Evolutionary conservation across 2,329 filamentous ascomycete species (phyloP).

Genomic region (Aspergillus sp.): DNA sequence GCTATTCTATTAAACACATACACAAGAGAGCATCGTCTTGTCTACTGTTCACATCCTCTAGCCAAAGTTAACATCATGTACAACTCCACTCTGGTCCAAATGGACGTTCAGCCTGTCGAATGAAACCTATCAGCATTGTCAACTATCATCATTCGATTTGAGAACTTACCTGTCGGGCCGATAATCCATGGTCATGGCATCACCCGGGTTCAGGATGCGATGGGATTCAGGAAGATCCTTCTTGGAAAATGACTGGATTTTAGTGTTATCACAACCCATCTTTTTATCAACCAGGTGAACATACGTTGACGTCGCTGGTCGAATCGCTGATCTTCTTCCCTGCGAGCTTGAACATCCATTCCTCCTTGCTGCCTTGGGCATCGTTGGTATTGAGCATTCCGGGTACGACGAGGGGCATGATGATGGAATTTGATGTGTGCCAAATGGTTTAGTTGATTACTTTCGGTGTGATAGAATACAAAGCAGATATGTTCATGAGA

Average conservation of each 20-base stretch:
- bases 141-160: neutral
- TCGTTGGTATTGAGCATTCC: constrained; percentile 36
- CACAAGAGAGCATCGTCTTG: too few species aligned
- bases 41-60: constrained; percentile 15
- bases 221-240: constrained; percentile 45
- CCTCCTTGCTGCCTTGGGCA: constrained; percentile 28
- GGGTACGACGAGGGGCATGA: constrained; percentile 49
- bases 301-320: constrained; percentile 33
- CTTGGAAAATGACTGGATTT: constrained; percentile 42
- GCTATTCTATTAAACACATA: neutral
- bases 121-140: constrained; percentile 5
- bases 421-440: constrained; percentile 6
- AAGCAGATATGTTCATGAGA: neutral
- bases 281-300: constrained; percentile 1
- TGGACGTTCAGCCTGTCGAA: constrained; percentile 42
- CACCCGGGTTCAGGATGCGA: constrained; percentile 41
- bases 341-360: constrained; percentile 45
- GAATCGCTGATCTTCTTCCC: constrained; percentile 45
- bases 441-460: neutral
- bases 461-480: too few species aligned
- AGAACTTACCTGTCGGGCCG: constrained; percentile 40
- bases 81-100: constrained; percentile 41
- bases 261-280: neutral
- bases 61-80: constrained; percentile 43
- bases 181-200: constrained; percentile 41